These are phyloP conservation scores for Toxicodendron radicans DNA, from an alignment of 345 rosid genomes.

Conservation along the genomic window DNA sequence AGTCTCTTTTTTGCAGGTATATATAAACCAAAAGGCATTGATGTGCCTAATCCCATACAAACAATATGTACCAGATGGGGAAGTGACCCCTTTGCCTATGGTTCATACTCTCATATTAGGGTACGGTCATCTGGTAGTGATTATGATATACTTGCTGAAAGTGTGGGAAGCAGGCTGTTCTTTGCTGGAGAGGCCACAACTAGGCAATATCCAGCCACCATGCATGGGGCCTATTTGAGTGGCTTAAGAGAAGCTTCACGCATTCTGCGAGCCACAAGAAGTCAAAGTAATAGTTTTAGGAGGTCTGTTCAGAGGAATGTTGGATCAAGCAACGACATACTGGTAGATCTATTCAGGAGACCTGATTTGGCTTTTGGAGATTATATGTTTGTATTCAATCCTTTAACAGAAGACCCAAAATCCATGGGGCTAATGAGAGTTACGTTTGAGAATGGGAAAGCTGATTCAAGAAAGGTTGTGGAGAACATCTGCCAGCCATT, in stretches of 20 bases:
- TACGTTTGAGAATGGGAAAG: slow-evolving; percentile 43
- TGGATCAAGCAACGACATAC: slow-evolving; percentile 46
- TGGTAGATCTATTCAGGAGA: slow-evolving; percentile 62
- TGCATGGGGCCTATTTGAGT: slow-evolving; percentile 96
- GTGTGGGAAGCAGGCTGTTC: slow-evolving; percentile 62
- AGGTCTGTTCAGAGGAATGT: slow-evolving; percentile 48
- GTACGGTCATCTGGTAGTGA: slow-evolving; percentile 82
- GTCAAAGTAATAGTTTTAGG: slow-evolving; percentile 30
- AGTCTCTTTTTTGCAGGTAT: slow-evolving; percentile 54
- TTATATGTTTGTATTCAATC: slow-evolving; percentile 57
- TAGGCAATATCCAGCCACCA: slow-evolving; percentile 93
- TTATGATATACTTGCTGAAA: slow-evolving; percentile 82
- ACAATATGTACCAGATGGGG: slow-evolving; percentile 96
- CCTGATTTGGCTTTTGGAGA: slow-evolving; percentile 68
- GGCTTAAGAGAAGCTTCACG: slow-evolving; percentile 94
- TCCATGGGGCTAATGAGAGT: slow-evolving; percentile 69
- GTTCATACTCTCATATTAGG: slow-evolving; percentile 94
- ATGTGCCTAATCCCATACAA: slow-evolving; percentile 87
- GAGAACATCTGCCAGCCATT: slow-evolving; percentile 27
- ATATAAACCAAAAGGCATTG: slow-evolving; percentile 79
- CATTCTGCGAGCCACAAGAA: slow-evolving; percentile 44
- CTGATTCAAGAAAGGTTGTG: slow-evolving; percentile 25
- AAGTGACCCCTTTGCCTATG: slow-evolving; percentile 69
- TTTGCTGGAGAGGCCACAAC: slow-evolving; percentile 98
- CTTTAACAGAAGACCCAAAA: slow-evolving; percentile 51